Base-by-base conservation (phyloP, 371 early-diverging fungal genomes). In the Rhizopus sp. region DNA sequence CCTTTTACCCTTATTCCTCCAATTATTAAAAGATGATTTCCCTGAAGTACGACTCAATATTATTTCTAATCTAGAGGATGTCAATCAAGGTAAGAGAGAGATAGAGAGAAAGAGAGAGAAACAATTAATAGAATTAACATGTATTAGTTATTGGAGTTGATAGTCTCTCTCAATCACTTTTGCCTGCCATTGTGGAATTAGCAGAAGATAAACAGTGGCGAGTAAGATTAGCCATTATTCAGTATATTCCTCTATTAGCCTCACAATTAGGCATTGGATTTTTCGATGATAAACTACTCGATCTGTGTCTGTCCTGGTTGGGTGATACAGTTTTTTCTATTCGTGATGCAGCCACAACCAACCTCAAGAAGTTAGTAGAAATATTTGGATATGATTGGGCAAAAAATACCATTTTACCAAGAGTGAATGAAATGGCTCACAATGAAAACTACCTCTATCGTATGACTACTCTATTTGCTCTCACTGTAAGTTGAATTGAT, bases 191-290 rank as follows among this genome's bases (percentile, higher is more conserved):
- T 66, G 91, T 98, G 29, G 97, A 97, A 72, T 80, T 99, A 30
- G 95, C 98, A 10, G 97, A 98, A 79, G 99, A 99, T 74, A 96
- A 96, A 80, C 97, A 97, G 68, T 99, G 99, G 99, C 90, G 99
- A 44, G 97, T 98, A 48, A 92, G 99, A 30, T 76, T 96, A 66
- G 98, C 97, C 3, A 97, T 99, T 64, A 97, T 99, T 71, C 97
- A 97, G 66, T 94, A 97, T 68, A 96, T 97, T 60, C 99, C 99
- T 10, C 78, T 97, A 44, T 84, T 99, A 61, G 96, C 97, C 16
- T 89, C 86, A 44, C 97, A 99, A 73, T 84, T 99, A 66, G 99
- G 99, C 32, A 88, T 92, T 15, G 88, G 85, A 31, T 96, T 99
- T 75, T 98, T 99, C 77, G 93, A 99, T 68, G 97, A 97, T 69